Evolutionary conservation across 306 rosid species (phyloP).

Genomic region (Lathyrus sativus): DNA sequence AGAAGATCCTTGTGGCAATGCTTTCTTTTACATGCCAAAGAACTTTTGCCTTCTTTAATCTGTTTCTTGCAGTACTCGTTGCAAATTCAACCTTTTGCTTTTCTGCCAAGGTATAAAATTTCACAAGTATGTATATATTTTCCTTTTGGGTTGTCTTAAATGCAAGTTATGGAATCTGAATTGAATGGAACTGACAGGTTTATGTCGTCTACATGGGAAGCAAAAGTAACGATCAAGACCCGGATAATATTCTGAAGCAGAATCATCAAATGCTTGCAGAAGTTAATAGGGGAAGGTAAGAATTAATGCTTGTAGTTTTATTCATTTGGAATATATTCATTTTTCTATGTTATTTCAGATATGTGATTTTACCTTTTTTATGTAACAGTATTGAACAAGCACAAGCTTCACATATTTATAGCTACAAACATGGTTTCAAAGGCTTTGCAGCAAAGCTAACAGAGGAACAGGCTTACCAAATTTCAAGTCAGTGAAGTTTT

Average conservation of each 20-base stretch:
- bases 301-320: neutral
- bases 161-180: constrained; percentile 28
- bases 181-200: constrained; percentile 53
- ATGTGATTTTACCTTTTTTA: constrained; percentile 12
- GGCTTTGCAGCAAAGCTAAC: constrained; percentile 81
- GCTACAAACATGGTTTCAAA: constrained; percentile 72
- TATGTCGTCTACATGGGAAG: constrained; percentile 85
- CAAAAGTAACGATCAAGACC: constrained; percentile 52
- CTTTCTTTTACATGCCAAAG: constrained; percentile 36
- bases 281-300: constrained; percentile 69
- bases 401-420: constrained; percentile 64
- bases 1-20: constrained; percentile 44
- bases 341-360: neutral
- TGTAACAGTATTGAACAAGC: constrained; percentile 65
- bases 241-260: constrained; percentile 57
- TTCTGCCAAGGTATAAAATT: constrained; percentile 53
- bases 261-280: constrained; percentile 67
- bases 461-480: constrained; percentile 62
- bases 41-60: constrained; percentile 36
- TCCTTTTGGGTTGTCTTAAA: constrained; percentile 12
- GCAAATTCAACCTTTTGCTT: constrained; percentile 50
- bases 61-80: constrained; percentile 53
- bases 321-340: constrained; percentile 7
- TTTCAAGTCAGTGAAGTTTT: constrained; percentile 50
- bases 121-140: constrained; percentile 1